phyloP scores from a whole-genome alignment of 1,284 basidiomycete species.

The Ceratobasidium theobromae region DNA sequence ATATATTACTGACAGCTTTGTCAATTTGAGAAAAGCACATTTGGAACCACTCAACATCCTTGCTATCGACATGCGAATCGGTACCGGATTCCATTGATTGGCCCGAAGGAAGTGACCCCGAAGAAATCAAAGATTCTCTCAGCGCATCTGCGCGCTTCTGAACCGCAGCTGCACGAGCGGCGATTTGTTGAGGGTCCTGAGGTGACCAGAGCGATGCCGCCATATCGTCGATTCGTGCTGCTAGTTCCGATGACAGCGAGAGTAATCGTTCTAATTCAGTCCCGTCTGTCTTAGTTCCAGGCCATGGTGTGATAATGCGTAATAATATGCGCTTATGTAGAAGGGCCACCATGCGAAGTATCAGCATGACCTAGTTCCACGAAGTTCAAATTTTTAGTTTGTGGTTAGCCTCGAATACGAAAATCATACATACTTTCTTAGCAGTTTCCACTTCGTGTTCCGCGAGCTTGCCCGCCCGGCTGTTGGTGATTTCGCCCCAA shows the following conservation, averaged over 20 bases:
- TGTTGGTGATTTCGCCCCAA: conserved; percentile 66
- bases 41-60: conserved; percentile 56
- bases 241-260: conserved; percentile 52
- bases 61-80: conserved; percentile 41
- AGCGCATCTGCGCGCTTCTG: conserved; percentile 46
- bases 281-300: conserved; percentile 33
- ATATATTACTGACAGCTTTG: conserved; percentile 36
- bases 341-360: conserved; percentile 57
- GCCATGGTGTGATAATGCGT: conserved; percentile 50
- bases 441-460: conserved; percentile 51
- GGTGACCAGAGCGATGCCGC: conserved; percentile 63
- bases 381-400: conserved; percentile 38
- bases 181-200: conserved; percentile 52
- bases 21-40: conserved; percentile 62
- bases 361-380: background rate
- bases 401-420: conserved; percentile 39
- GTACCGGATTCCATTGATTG: conserved; percentile 40
- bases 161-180: conserved; percentile 43
- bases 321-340: conserved; percentile 61
- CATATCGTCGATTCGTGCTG: conserved; percentile 62
- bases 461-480: conserved; percentile 45
- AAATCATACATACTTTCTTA: conserved; percentile 52
- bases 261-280: conserved; percentile 54
- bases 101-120: conserved; percentile 33
- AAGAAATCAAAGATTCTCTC: conserved; percentile 41